Percentiles rank a stretch among this genome's conserved stretches.
Conservation (phyloP, 305 asterid genomes). For the Petunia hybrid region DNA sequence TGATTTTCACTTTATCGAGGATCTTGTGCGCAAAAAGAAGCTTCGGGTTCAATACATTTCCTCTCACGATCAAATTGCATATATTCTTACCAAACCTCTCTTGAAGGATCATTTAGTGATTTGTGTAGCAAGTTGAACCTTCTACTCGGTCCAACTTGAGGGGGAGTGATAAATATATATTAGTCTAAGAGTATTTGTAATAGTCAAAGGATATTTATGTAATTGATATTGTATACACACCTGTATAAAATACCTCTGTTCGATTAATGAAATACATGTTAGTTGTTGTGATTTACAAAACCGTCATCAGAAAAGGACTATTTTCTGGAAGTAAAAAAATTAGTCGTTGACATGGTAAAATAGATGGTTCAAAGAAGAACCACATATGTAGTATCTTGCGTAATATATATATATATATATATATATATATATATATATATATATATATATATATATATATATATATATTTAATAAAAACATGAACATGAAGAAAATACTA, state of each 20-base stretch:
- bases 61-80: neutral
- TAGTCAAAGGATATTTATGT: neutral
- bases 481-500: no score
- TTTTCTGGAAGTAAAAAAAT: no score
- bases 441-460: no score
- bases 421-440: no score
- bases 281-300: no score
- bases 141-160: neutral
- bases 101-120: neutral
- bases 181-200: neutral
- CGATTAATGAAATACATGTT: neutral
- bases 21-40: neutral
- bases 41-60: neutral
- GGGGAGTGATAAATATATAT: slow-evolving; percentile 1
- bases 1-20: neutral
- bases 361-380: no score
- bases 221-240: neutral
- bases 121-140: neutral
- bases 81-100: slow-evolving; percentile 5
- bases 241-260: neutral
- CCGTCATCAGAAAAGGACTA: no score
- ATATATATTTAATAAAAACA: no score
- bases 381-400: no score
- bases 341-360: no score
- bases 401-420: no score